Base-by-base conservation (phyloP, 441 rosid species). In the Populus trichocarpa region DNA sequence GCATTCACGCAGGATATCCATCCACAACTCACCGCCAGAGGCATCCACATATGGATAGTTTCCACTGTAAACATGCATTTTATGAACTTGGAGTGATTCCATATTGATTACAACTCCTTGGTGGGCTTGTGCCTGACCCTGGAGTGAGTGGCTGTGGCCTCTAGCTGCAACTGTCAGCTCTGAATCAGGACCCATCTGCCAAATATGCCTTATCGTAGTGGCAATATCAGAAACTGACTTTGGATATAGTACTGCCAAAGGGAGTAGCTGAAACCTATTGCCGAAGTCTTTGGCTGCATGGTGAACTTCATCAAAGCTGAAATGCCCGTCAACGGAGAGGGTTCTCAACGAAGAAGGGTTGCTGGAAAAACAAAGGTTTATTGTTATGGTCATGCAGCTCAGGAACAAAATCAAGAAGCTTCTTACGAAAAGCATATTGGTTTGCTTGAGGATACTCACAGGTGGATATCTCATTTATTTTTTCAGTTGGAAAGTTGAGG, bases 71-170 rank as follows among this genome's bases (percentile, higher is more conserved):
- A 94, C 78, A 69, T 84, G 84, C 87, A 88, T 89, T 83, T 87
- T 78, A 26, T 76, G 86, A 65, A 80, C 76, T 75, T 83, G 83
- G 40, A 93, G 94, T 32, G 96, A 93, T 85, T 90, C 90, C 99
- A 94, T 96, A 85, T 88, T 88, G 87, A 96, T 86, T 40, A 96
- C 95, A 76, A 96, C 78, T 67, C 99, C 99, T 69, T 71, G 81
- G 73, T 85, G 89, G 66, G 97, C 89, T 82, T 91, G 98, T 75
- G 99, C 86, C 79, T 96, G 99, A 65, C 99, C 99, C 75, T 93
- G 93, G 69, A 96, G 95, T 1, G 99, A 96, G 86, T 96, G 98
- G 12, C 97, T 96, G 50, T 90, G 96, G 59, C 99, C 99, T 90
- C 99, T 90, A 1, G 99, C 99, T 70, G 96, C 96, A 71, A 96